A percentile compares a stretch with the other conserved stretches of the same genome.
These are phyloP conservation scores for Sarocladiaceae sp. DNA, from an alignment of 2,329 filamentous ascomycete genomes.

Conservation along the genomic window DNA sequence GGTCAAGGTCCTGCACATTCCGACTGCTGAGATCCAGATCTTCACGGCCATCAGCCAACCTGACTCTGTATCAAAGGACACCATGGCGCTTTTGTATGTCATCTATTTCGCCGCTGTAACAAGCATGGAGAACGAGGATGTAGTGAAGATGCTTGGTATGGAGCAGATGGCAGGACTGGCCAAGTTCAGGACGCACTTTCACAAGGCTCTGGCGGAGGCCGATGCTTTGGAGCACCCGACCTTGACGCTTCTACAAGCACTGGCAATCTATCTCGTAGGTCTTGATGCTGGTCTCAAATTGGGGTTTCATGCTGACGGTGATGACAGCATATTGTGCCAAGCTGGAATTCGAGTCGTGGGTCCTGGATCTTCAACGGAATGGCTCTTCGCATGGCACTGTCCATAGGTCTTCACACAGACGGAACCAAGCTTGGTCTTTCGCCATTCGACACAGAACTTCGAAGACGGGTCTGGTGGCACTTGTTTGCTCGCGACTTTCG, in stretches of 20 bases:
- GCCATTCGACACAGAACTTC: constrained; percentile 59
- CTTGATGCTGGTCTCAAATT: not conserved
- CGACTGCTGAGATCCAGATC: constrained; percentile 58
- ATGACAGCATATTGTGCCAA: constrained; percentile 13
- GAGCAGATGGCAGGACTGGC: not conserved
- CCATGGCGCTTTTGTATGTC: constrained; percentile 45
- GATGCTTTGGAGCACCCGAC: constrained; percentile 58
- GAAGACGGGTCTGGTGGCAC: constrained; percentile 59
- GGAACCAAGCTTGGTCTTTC: constrained; percentile 47
- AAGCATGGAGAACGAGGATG: constrained; percentile 55
- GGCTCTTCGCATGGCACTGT: constrained; percentile 51
- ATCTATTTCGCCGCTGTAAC: constrained; percentile 53
- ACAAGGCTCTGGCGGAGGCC: constrained; percentile 57
- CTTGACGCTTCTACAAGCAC: constrained; percentile 56
- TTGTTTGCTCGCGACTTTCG: constrained; percentile 56
- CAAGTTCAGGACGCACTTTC: constrained; percentile 1
- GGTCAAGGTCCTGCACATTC: constrained; percentile 67
- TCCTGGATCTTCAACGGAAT: constrained; percentile 60
- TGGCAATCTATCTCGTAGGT: constrained; percentile 57
- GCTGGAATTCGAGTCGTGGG: constrained; percentile 3
- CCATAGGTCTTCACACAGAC: constrained; percentile 55
- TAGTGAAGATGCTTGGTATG: constrained; percentile 19
- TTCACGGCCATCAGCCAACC: constrained; percentile 8
- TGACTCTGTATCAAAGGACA: not conserved
- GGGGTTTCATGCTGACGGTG: not conserved